phyloP scores from a whole-genome alignment of 805 yeast species.

The Wickerhamiella galacta region DNA sequence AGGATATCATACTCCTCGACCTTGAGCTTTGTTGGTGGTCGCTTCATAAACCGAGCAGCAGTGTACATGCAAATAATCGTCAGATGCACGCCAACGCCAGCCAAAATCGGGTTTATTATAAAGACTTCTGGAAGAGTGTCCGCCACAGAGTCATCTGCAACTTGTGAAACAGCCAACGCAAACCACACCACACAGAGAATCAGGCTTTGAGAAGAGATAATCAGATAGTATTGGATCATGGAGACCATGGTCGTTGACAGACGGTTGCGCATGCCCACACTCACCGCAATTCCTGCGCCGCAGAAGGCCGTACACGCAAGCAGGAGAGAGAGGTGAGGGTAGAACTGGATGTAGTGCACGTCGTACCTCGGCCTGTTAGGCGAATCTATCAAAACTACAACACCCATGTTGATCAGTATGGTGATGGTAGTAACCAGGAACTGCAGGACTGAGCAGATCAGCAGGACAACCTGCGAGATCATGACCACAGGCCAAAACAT shows the following conservation, averaged over 20 bases:
- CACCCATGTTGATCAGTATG: constrained; percentile 12
- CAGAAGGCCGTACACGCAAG: constrained; percentile 14
- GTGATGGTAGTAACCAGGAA: constrained; percentile 12
- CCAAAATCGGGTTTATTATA: constrained; percentile 14
- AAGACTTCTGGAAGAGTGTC: constrained; percentile 9
- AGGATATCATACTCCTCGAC: constrained; percentile 20
- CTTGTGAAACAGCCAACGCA: constrained; percentile 4
- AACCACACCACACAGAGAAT: constrained; percentile 13
- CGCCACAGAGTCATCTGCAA: constrained; percentile 1
- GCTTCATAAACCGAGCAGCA: constrained; percentile 11
- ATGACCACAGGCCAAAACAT: constrained; percentile 11
- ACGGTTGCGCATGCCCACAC: constrained; percentile 14
- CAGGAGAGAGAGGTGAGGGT: constrained; percentile 14
- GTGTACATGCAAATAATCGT: constrained; percentile 14
- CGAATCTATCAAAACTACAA: constrained; percentile 1
- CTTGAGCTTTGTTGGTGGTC: constrained; percentile 16
- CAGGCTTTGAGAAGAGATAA: constrained; percentile 6
- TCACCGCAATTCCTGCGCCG: constrained; percentile 13
- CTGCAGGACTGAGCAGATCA: constrained; percentile 13
- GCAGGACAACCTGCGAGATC: constrained; percentile 14
- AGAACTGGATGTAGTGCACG: constrained; percentile 7
- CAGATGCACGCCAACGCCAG: constrained; percentile 11
- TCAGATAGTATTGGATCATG: constrained; percentile 9
- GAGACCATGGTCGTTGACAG: constrained; percentile 10
- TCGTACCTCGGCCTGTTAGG: too few species aligned